A percentile compares a stretch with the other conserved stretches of the same genome.
Evolutionary conservation across 108 stramenopile species (phyloP).

Genomic region (Pseudonitzschia multiseries): DNA sequence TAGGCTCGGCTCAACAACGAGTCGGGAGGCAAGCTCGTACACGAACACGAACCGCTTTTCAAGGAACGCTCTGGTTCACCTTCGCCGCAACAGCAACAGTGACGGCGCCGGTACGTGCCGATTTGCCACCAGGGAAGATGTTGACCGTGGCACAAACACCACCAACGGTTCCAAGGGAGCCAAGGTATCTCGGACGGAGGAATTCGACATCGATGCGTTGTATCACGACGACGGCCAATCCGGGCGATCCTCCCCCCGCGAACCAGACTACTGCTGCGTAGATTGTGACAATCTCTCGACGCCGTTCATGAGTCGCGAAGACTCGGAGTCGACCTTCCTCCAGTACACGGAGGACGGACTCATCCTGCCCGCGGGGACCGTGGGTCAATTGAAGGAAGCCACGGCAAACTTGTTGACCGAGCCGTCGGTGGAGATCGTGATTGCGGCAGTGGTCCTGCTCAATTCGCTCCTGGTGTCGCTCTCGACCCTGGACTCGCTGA

Average conservation of each 20-base stretch:
- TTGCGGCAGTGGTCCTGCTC: slow-evolving; percentile 13
- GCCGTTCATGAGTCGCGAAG: slow-evolving; percentile 22
- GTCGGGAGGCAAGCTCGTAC: background rate
- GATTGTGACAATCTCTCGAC: slow-evolving; percentile 12
- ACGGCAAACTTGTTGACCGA: slow-evolving; percentile 30
- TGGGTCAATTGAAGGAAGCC: slow-evolving; percentile 32
- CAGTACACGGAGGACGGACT: slow-evolving; percentile 31
- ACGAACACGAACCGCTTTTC: too few species aligned
- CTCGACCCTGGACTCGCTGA: slow-evolving; percentile 25
- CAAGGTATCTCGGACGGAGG: background rate
- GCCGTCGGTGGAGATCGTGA: slow-evolving; percentile 21
- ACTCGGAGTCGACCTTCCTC: slow-evolving; percentile 37
- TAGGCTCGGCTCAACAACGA: too few species aligned
- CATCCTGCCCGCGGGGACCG: slow-evolving; percentile 25
- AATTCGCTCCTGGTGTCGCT: slow-evolving; percentile 29
- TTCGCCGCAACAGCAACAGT: too few species aligned
- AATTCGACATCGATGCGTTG: background rate
- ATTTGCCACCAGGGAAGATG: background rate
- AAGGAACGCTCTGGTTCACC: too few species aligned
- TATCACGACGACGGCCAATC: background rate
- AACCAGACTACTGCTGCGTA: slow-evolving; percentile 7
- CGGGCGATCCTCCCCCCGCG: background rate
- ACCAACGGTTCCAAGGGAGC: background rate
- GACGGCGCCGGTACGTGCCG: background rate
- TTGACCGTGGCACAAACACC: background rate